Base-by-base conservation (phyloP, 768 basidiomycete species). In the Gautieria morchelliformis region DNA sequence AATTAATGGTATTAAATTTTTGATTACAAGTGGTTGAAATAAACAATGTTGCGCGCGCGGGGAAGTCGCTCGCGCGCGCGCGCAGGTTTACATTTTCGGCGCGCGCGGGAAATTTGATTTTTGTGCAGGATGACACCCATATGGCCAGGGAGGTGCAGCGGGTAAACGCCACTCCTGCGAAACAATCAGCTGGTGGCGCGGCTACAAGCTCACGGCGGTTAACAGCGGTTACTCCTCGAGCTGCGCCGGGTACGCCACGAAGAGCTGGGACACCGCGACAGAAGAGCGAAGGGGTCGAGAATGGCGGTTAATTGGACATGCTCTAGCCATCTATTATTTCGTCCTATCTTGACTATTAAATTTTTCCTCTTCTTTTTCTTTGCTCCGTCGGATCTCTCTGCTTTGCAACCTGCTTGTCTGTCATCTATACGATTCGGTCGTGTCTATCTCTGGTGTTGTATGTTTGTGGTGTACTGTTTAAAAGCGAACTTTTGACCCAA, bases 121-220 rank as follows among this genome's bases (percentile, higher is more conserved):
- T n/a, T n/a, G n/a, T n/a, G n/a, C n/a, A n/a, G n/a, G n/a, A n/a
- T n/a, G n/a, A n/a, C n/a, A n/a, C n/a, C n/a, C n/a, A n/a, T n/a
- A n/a, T n/a, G n/a, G n/a, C 78, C 56, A 74, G 84, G 60, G 85
- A 89, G 70, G 84, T 85, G 37, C 82, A 86, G 65, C 72, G 87
- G 46, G 82, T 75, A 22, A 75, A 77, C 42, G 83, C 55, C 80
- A 64, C 77, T 74, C 53, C 47, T 4, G 42, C 72, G 68, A 10
- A 73, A 68, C 11, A 75, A 74, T 12, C 71, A 75, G 37, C 74
- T 74, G 58, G 50, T 44, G 20, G 40, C 8, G 48, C 47, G 22
- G 42, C 53, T n/a, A 27, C 51, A n/a, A 35, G 42, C 24, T 84
- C 83, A 63, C 70, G 83, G 64, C 70, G 77, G 63, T 64, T 83